Conservation (phyloP, 2,329 filamentous ascomycete genomes). For the Pseudophaeomoniella oleicola region DNA sequence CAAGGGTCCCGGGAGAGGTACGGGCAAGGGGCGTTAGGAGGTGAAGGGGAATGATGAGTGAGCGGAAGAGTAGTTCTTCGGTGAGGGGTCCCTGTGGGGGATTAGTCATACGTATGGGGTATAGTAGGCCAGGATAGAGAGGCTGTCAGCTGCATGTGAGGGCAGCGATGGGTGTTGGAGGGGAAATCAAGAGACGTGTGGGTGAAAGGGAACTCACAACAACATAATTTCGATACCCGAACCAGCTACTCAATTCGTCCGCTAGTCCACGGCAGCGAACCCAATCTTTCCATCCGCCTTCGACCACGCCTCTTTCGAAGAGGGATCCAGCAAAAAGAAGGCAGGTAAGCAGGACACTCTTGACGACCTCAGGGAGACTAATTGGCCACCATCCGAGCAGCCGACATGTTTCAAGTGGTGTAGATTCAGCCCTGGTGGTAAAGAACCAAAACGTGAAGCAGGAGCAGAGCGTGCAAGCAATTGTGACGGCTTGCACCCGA, state of each 20-base stretch:
- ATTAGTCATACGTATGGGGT: too few relatives aligned
- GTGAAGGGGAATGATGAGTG: conserved; percentile 69
- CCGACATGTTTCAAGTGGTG: conserved; percentile 43
- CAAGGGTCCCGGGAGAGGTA: conserved; percentile 36
- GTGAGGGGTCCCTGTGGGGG: conserved; percentile 59
- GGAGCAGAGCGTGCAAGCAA: conserved; percentile 58
- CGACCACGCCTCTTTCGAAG: conserved; percentile 59
- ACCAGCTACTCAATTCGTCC: conserved; percentile 57
- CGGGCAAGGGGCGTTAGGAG: conserved; percentile 50
- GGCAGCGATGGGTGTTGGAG: conserved; percentile 1
- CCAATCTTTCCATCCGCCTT: conserved; percentile 47
- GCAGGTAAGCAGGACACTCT: conserved; percentile 54
- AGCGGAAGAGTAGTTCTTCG: conserved; percentile 89
- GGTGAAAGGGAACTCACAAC: conserved; percentile 43
- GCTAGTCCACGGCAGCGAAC: conserved; percentile 34
- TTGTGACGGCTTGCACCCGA: conserved; percentile 63
- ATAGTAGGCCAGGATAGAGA: too few relatives aligned
- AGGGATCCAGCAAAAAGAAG: conserved; percentile 74
- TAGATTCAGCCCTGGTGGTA: conserved; percentile 35
- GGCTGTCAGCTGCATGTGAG: conserved; percentile 4
- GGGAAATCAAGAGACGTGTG: conserved; percentile 5
- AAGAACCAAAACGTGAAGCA: conserved; percentile 54
- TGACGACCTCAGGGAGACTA: conserved; percentile 47
- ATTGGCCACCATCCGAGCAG: conserved; percentile 72
- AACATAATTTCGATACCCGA: conserved; percentile 73